Percentiles rank a stretch among this genome's conserved stretches.
Evolutionary conservation across 495 filamentous ascomycete species (phyloP).

Genomic region (Penicillium pancosmium): DNA sequence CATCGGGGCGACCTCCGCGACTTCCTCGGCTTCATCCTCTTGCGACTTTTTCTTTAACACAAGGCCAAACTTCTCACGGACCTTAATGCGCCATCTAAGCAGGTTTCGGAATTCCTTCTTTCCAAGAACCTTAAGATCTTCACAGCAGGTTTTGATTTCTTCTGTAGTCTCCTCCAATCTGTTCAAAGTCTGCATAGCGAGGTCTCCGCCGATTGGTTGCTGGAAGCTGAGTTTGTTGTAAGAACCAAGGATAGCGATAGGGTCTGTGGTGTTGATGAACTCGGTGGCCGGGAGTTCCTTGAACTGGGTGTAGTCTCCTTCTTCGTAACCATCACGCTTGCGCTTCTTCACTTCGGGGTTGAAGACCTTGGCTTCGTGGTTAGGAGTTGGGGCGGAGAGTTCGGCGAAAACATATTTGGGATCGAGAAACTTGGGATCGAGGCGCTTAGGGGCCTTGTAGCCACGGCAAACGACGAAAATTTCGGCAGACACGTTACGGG

Average conservation of each 20-base stretch:
- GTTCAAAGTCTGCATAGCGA: constrained; percentile 82
- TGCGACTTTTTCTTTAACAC: constrained; percentile 63
- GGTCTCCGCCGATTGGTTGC: constrained; percentile 74
- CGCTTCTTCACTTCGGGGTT: constrained; percentile 96
- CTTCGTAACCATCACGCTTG: constrained; percentile 95
- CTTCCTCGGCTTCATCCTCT: constrained; percentile 65
- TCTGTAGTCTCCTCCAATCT: constrained; percentile 91
- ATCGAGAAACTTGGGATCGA: constrained; percentile 93
- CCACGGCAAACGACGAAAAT: constrained; percentile 97
- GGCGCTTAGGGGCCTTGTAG: constrained; percentile 87
- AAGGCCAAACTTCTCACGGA: constrained; percentile 90
- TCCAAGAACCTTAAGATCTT: constrained; percentile 87
- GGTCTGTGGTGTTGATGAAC: constrained; percentile 93
- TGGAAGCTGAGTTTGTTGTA: constrained; percentile 83
- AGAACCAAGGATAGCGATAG: constrained; percentile 90
- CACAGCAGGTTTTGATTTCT: constrained; percentile 83
- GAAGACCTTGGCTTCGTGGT: constrained; percentile 97
- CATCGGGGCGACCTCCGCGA: constrained; percentile 82
- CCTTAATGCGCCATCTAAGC: constrained; percentile 88
- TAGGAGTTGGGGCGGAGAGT: constrained; percentile 82
- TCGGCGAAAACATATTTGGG: constrained; percentile 92
- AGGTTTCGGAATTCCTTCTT: constrained; percentile 92
- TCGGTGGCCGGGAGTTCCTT: constrained; percentile 86
- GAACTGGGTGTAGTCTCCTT: constrained; percentile 91
- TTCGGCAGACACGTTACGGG: constrained; percentile 92